Percentiles rank a stretch among this genome's conserved stretches.
phyloP scores from a whole-genome alignment of 495 filamentous ascomycete genomes.

The Penicillium canescens region DNA sequence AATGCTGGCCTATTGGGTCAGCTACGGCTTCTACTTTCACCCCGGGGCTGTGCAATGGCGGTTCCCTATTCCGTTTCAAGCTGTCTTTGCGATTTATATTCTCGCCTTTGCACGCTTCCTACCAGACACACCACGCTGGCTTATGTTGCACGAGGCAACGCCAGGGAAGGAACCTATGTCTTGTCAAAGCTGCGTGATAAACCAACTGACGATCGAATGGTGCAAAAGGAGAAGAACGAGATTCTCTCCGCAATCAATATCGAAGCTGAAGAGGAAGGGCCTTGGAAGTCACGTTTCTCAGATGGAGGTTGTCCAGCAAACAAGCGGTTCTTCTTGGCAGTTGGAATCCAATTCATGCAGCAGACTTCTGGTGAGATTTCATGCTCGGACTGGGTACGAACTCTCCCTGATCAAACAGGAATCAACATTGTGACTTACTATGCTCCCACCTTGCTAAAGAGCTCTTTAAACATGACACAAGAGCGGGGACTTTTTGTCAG shows the following conservation, averaged over 20 bases:
- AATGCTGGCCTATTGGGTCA: conserved; percentile 35
- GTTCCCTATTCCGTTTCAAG: conserved; percentile 50
- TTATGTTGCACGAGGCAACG: conserved; percentile 24
- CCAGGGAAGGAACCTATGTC: conserved; percentile 25
- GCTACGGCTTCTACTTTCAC: conserved; percentile 48
- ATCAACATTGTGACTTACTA: conserved; percentile 37
- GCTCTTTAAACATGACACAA: conserved; percentile 24
- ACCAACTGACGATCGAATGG: conserved; percentile 23
- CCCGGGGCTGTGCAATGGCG: conserved; percentile 45
- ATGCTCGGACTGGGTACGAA: neutral
- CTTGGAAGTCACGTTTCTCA: conserved; percentile 24
- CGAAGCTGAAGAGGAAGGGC: conserved; percentile 14
- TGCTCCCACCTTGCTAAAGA: conserved; percentile 29
- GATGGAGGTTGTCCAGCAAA: conserved; percentile 25
- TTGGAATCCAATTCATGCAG: conserved; percentile 41
- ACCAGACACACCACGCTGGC: conserved; percentile 36
- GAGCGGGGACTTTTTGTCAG: conserved; percentile 28
- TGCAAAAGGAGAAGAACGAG: conserved; percentile 21
- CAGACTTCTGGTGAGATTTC: conserved; percentile 28
- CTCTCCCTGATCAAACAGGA: neutral
- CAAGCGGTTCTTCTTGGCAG: conserved; percentile 31
- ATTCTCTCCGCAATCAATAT: conserved; percentile 16
- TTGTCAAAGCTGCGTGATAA: conserved; percentile 41
- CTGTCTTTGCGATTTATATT: conserved; percentile 41
- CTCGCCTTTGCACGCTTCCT: conserved; percentile 23